These are phyloP conservation scores for Rhododendron kiyosumense DNA, from an alignment of 148 eudicot genomes.

Conservation along the genomic window DNA sequence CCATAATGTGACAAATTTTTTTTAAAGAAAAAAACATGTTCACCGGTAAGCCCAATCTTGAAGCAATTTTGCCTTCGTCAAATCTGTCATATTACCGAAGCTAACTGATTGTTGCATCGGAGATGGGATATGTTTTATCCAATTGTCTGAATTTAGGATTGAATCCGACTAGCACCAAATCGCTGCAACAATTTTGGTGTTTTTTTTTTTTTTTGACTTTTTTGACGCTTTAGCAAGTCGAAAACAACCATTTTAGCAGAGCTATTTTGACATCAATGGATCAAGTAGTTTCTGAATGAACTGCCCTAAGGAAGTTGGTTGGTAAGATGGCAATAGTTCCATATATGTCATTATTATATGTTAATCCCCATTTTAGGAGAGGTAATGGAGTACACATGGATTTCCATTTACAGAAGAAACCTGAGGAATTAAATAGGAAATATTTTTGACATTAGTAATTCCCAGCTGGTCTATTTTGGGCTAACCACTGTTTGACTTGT, in stretches of 20 bases:
- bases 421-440: neutral
- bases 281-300: neutral
- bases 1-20: neutral
- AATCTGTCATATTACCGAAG: neutral
- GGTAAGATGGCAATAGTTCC: neutral
- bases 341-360: neutral
- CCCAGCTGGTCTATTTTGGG: neutral
- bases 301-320: neutral
- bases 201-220: too few species aligned
- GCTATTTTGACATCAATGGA: neutral
- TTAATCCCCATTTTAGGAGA: neutral
- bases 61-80: neutral
- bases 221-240: neutral
- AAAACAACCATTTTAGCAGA: neutral
- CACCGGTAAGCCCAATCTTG: neutral
- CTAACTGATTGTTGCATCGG: neutral
- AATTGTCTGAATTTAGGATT: too few species aligned
- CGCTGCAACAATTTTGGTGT: neutral
- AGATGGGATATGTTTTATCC: neutral
- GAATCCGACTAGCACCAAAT: neutral
- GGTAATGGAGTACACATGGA: conserved; percentile 4
- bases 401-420: conserved; percentile 5
- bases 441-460: neutral
- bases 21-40: neutral
- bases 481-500: neutral